A percentile compares a stretch with the other conserved stretches of the same genome.
phyloP scores from a whole-genome alignment of 2,329 filamentous ascomycete species.

The Arthroderma sp. region DNA sequence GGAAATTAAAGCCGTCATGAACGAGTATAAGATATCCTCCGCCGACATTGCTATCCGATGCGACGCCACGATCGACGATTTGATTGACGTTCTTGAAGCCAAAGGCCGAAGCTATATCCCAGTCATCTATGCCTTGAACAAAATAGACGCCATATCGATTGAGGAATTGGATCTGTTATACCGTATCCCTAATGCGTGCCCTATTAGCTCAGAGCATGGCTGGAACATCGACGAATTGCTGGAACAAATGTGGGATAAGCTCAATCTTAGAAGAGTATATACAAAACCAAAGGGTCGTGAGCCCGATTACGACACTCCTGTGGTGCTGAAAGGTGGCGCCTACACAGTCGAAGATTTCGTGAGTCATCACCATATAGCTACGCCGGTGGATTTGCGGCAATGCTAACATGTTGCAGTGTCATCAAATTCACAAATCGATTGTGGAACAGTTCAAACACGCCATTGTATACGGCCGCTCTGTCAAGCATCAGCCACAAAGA shows the following conservation, averaged over 20 bases:
- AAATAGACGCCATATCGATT: conserved; percentile 96
- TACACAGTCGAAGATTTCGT: conserved; percentile 97
- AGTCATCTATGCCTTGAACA: conserved; percentile 98
- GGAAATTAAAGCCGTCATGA: conserved; percentile 97
- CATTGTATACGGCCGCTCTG: conserved; percentile 92
- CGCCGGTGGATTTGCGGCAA: neutral
- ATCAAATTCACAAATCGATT: conserved; percentile 91
- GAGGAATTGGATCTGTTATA: conserved; percentile 94
- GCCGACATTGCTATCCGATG: conserved; percentile 96
- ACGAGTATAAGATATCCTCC: conserved; percentile 90
- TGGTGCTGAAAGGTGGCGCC: conserved; percentile 68
- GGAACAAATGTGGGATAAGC: conserved; percentile 97
- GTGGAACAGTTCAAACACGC: conserved; percentile 90
- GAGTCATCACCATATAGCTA: conserved; percentile 33
- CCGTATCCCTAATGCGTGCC: conserved; percentile 90
- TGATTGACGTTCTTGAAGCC: conserved; percentile 91
- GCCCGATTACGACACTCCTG: conserved; percentile 83
- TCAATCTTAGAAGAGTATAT: conserved; percentile 82
- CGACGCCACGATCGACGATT: conserved; percentile 90
- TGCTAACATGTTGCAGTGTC: conserved; percentile 50
- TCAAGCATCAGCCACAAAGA: conserved; percentile 96
- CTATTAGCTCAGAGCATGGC: conserved; percentile 92
- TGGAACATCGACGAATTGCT: conserved; percentile 97
- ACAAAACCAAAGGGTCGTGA: conserved; percentile 94
- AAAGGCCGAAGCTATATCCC: conserved; percentile 93